These are phyloP conservation scores for Paramecium sonneborni DNA, from an alignment of 73 alveolate genomes.

Conservation along the genomic window DNA sequence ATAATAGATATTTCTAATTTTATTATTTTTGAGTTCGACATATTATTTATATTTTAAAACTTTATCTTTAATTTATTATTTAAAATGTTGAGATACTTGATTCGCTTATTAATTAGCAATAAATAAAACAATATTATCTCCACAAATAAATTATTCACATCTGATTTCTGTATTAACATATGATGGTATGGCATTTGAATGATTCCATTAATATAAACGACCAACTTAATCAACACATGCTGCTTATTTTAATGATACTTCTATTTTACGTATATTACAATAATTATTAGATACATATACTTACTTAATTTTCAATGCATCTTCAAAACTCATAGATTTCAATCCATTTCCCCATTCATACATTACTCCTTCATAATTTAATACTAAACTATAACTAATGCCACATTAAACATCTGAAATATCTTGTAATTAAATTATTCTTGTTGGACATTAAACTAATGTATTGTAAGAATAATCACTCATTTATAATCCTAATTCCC, in stretches of 20 bases:
- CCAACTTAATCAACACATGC: conserved; percentile 46
- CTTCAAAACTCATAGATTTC: neutral
- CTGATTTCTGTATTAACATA: neutral
- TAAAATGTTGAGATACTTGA: conserved; percentile 10
- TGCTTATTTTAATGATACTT: neutral
- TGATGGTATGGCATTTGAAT: neutral
- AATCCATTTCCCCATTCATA: conserved; percentile 44
- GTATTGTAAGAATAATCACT: neutral
- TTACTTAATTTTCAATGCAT: neutral
- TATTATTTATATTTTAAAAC: neutral
- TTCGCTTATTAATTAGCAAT: neutral
- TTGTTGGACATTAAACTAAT: neutral
- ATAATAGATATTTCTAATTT: conserved; percentile 24
- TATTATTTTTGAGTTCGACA: neutral
- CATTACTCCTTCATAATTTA: neutral
- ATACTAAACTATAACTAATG: neutral
- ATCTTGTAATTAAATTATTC: neutral
- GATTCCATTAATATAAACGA: conserved; percentile 22
- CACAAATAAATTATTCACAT: conserved; percentile 42
- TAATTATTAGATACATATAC: neutral
- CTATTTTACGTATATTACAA: neutral
- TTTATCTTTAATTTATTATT: neutral
- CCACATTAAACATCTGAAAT: neutral
- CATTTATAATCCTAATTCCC: conserved; percentile 4
- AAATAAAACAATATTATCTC: neutral